These are phyloP conservation scores for Yarrowia sp. DNA, from an alignment of 805 yeast species.

Conservation along the genomic window DNA sequence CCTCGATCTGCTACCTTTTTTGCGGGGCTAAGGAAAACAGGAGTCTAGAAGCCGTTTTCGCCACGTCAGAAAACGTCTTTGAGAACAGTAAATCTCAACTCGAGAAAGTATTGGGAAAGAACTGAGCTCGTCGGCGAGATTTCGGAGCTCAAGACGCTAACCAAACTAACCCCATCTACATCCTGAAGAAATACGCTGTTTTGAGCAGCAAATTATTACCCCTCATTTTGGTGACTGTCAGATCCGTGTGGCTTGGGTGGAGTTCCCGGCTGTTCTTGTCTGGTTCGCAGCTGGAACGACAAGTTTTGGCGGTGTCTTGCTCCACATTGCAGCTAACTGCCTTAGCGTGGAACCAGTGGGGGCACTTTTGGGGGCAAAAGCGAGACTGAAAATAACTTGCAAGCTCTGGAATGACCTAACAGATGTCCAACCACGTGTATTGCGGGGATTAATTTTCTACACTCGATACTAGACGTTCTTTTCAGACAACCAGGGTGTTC, in stretches of 20 bases:
- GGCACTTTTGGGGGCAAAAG: neutral
- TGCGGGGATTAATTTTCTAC: neutral
- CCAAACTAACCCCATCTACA: neutral
- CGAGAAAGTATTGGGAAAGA: too few species aligned
- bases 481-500: too few species aligned
- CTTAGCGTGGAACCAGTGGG: neutral
- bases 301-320: neutral
- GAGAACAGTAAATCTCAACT: too few species aligned
- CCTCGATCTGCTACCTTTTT: neutral
- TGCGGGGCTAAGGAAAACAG: neutral
- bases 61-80: too few species aligned
- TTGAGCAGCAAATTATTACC: neutral
- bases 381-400: neutral
- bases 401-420: neutral
- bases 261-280: neutral
- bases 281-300: neutral
- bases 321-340: neutral
- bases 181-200: neutral
- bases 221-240: neutral
- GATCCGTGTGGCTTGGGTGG: too few species aligned
- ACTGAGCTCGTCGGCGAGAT: slow-evolving; percentile 1
- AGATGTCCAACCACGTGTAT: neutral
- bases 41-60: too few species aligned
- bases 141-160: neutral
- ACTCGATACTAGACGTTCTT: too few species aligned